A percentile compares a stretch with the other conserved stretches of the same genome.
Conservation (phyloP, 73 alveolate species). For the Tetrahymena thermophila region DNA sequence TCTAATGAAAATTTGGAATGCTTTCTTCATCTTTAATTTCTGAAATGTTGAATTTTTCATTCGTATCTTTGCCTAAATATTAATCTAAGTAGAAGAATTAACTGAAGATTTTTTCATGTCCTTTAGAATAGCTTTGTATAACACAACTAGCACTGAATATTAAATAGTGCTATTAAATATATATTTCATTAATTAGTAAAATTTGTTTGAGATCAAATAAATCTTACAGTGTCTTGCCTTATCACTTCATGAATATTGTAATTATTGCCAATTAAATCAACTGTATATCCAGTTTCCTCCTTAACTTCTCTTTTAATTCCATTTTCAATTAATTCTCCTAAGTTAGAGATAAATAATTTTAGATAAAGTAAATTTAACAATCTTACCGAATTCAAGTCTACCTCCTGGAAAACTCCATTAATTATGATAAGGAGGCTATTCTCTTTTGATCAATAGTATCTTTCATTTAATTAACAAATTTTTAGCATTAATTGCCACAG, state of each 20-base stretch:
- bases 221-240: background rate
- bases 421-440: background rate
- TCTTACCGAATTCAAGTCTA: background rate
- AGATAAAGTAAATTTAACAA: background rate
- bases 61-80: background rate
- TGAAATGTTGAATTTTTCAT: background rate
- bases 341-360: background rate
- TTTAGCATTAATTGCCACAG: background rate
- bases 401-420: conserved; percentile 1
- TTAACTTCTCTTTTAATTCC: background rate
- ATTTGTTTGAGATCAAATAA: background rate
- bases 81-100: background rate
- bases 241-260: background rate
- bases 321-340: background rate
- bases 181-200: background rate
- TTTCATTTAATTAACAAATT: background rate
- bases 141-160: background rate
- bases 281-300: background rate
- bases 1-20: background rate
- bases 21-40: background rate
- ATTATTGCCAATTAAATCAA: background rate
- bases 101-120: background rate
- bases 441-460: background rate
- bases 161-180: background rate
- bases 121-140: background rate